Conservation (phyloP, 805 yeast species). For the Ogataea kodamae region DNA sequence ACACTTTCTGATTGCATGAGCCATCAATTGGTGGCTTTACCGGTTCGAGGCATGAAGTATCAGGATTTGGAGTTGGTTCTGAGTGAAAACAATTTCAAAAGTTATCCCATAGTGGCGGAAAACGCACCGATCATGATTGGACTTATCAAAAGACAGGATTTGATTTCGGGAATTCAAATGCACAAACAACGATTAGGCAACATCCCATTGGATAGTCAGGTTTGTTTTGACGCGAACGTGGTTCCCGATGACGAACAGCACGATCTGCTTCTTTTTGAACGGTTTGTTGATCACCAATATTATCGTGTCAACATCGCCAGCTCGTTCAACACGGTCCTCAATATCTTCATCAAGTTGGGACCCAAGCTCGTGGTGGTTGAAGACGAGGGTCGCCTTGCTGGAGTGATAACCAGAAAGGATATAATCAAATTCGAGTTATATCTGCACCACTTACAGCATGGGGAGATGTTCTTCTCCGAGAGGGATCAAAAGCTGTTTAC, state of each 20-base stretch:
- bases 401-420: conserved; percentile 85
- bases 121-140: conserved; percentile 42
- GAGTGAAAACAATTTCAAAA: conserved; percentile 36
- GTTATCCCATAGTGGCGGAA: conserved; percentile 51
- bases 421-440: conserved; percentile 57
- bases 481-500: conserved; percentile 21
- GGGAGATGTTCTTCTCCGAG: conserved; percentile 24
- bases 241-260: conserved; percentile 5
- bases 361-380: conserved; percentile 72
- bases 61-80: conserved; percentile 34
- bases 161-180: conserved; percentile 30
- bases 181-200: conserved; percentile 15
- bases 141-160: conserved; percentile 41
- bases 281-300: conserved; percentile 53
- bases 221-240: conserved; percentile 13
- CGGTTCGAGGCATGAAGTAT: conserved; percentile 35
- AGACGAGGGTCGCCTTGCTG: conserved; percentile 57
- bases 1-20: conserved; percentile 64
- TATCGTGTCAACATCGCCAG: conserved; percentile 51
- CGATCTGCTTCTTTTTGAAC: conserved; percentile 26
- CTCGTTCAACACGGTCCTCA: conserved; percentile 58
- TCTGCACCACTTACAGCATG: conserved; percentile 28
- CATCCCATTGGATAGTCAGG: conserved; percentile 5
- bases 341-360: conserved; percentile 73
- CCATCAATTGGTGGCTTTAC: conserved; percentile 36